phyloP scores from a whole-genome alignment of 192 early-diverging fungal genomes.

The Backusella liffmaniae region DNA sequence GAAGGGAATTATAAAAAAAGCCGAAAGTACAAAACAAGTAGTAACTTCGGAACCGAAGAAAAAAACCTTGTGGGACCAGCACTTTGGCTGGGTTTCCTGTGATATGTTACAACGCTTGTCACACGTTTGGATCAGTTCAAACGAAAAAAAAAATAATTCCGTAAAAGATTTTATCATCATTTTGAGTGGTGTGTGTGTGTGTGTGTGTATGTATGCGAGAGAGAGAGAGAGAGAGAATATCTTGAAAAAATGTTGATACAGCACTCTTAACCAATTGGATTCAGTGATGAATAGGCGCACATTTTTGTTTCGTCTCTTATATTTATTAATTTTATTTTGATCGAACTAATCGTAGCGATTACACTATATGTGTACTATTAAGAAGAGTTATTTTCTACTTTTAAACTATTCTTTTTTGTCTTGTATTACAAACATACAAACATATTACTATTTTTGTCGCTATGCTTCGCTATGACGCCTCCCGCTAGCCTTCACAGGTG shows the following conservation, averaged over 20 bases:
- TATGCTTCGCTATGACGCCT: background rate
- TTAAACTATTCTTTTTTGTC: background rate
- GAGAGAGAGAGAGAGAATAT: too few relatives aligned
- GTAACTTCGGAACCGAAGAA: slow-evolving; percentile 3
- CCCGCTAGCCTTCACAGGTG: too few relatives aligned
- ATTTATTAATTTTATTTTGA: background rate
- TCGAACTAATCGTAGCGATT: background rate
- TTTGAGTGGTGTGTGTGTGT: too few relatives aligned
- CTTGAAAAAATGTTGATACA: too few relatives aligned
- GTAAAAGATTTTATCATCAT: too few relatives aligned
- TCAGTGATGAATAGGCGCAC: background rate
- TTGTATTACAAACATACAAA: background rate
- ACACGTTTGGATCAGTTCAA: background rate
- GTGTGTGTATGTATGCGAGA: too few relatives aligned
- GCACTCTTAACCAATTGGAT: background rate
- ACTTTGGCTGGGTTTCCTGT: background rate
- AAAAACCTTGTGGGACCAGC: slow-evolving; percentile 8
- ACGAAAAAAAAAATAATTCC: background rate
- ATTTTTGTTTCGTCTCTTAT: background rate
- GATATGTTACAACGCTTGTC: background rate
- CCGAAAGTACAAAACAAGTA: background rate
- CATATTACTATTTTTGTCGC: background rate
- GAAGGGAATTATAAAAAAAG: background rate
- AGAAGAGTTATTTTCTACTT: background rate
- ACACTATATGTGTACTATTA: too few relatives aligned